Conservation (phyloP, 2,329 filamentous ascomycete genomes). For the Eurotiales sp. region DNA sequence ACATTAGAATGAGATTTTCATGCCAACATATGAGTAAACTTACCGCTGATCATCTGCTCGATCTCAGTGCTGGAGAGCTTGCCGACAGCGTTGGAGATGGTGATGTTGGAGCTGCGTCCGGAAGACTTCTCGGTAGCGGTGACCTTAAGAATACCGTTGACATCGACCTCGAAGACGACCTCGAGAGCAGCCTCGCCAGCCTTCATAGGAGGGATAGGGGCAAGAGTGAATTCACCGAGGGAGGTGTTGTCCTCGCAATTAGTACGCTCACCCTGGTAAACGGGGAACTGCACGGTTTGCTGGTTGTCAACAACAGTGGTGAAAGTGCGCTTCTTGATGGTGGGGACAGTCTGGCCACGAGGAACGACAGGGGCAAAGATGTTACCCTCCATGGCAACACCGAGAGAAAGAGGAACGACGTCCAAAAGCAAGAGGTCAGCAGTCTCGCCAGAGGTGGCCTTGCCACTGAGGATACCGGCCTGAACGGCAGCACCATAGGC, state of each 20-base stretch:
- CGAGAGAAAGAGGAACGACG: conserved; percentile 91
- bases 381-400: conserved; percentile 99
- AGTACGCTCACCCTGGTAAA: conserved; percentile 93
- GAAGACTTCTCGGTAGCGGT: conserved; percentile 99
- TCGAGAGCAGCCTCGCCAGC: conserved; percentile 96
- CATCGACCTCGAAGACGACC: conserved; percentile 98
- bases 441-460: conserved; percentile 93
- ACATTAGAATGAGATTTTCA: conserved; percentile 1
- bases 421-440: conserved; percentile 92
- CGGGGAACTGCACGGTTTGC: conserved; percentile 83
- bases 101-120: conserved; percentile 97
- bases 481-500: conserved; percentile 98
- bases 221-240: conserved; percentile 93
- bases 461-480: conserved; percentile 96
- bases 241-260: conserved; percentile 99
- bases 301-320: conserved; percentile 68
- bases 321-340: conserved; percentile 82
- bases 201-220: conserved; percentile 79
- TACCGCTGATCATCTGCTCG: conserved; percentile 92
- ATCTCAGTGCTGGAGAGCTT: conserved; percentile 95
- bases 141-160: conserved; percentile 99
- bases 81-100: conserved; percentile 98
- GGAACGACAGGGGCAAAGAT: conserved; percentile 94
- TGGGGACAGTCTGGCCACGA: conserved; percentile 71
- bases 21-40: conserved; percentile 23